Evolutionary conservation across 805 yeast species (phyloP), one percentile per base, ranked within the genome.

Genomic region (Middelhovenomyces tepae): DNA sequence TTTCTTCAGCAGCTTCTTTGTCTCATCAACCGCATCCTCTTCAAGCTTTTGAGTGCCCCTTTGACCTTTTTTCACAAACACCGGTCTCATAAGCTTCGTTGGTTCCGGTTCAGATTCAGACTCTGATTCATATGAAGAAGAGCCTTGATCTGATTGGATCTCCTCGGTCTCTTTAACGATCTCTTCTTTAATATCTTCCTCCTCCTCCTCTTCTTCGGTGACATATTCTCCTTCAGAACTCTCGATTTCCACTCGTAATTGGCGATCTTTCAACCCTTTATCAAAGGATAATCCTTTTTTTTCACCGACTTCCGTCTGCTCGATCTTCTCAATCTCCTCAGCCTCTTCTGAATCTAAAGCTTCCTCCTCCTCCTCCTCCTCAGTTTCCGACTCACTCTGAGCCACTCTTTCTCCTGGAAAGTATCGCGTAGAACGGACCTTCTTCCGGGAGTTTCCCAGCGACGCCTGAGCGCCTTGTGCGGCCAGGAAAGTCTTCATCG

Each of bases 201-300:
- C 40, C 49, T 49, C 28, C 47, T 51, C 36, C 47, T 51, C 43
- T 46, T 56, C 28, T 49, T 57, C 38, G 50, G 46, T 26, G 38
- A 51, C 31, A 47, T 56, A 43, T 51, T 54, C 44, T 45, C 46
- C 42, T 48, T 52, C 8, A 54, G 53, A 37, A 46, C 55, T 37
- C 40, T 28, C 22, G 23, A 22, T 19, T 31, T n/a, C 5, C 22
- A 14, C 10, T n/a, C 25, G 16, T 30, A 15, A 19, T 25, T 23
- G 8, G 6, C 7, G 20, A 15, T 16, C 13, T 22, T 17, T 22
- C 27, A 11, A n/a, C 17, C 23, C 14, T 16, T 18, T n/a, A 16
- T 27, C 25, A n/a, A n/a, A 8, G 22, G 14, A 9, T 9, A n/a
- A 17, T 22, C 15, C 32, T 27, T 17, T 14, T 4, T 30, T 14